Evolutionary conservation across 2,329 filamentous ascomycete genomes (phyloP).

Genomic region (Diplocarpon mali): DNA sequence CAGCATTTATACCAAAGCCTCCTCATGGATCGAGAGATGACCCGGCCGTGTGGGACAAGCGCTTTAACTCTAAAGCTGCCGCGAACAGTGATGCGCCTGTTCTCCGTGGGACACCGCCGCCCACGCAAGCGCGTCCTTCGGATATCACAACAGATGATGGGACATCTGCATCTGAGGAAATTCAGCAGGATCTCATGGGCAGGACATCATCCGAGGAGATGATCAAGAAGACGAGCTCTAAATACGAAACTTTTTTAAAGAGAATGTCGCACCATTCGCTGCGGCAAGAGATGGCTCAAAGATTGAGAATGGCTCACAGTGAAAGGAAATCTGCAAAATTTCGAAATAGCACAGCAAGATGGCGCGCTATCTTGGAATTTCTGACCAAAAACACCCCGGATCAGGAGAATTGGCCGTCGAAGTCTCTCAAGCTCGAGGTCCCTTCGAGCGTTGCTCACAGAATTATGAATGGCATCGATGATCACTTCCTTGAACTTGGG

Average conservation of each 20-base stretch:
- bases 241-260: no score
- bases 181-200: not conserved
- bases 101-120: not conserved
- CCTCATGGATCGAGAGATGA: not conserved
- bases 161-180: not conserved
- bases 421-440: conserved; percentile 12
- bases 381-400: conserved; percentile 13
- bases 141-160: conserved; percentile 2
- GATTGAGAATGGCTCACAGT: not conserved
- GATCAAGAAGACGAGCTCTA: not conserved
- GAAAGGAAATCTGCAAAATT: not conserved
- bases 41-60: not conserved
- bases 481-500: conserved; percentile 17
- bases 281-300: not conserved
- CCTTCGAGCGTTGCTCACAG: conserved; percentile 1
- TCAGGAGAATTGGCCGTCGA: conserved; percentile 14
- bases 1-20: not conserved
- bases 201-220: not conserved
- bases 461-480: conserved; percentile 15
- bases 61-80: conserved; percentile 1
- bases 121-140: not conserved
- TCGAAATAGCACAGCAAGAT: conserved; percentile 13
- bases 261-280: no score
- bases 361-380: conserved; percentile 15
- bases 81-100: not conserved